phyloP scores from a whole-genome alignment of 2,329 filamentous ascomycete genomes.

The Dactylellina cionopaga region DNA sequence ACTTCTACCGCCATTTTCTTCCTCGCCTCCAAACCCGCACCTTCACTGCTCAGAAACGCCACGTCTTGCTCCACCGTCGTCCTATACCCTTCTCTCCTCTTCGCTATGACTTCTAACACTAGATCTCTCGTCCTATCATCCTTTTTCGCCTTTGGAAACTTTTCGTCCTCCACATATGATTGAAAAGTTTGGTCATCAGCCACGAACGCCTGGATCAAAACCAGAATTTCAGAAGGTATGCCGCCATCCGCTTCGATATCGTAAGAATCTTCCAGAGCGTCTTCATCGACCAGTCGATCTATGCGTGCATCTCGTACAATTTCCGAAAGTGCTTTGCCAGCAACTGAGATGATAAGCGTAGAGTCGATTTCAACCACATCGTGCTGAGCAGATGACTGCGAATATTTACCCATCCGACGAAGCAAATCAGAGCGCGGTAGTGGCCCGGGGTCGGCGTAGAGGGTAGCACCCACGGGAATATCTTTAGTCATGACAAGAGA shows the following conservation, averaged over 20 bases:
- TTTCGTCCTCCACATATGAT: slow-evolving; percentile 27
- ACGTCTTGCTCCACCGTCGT: slow-evolving; percentile 29
- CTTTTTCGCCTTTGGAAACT: slow-evolving; percentile 48
- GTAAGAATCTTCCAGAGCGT: slow-evolving; percentile 77
- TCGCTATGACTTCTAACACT: slow-evolving; percentile 59
- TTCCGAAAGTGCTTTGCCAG: slow-evolving; percentile 49
- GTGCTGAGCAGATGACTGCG: slow-evolving; percentile 77
- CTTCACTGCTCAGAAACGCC: slow-evolving; percentile 20
- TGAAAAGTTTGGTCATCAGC: slow-evolving; percentile 36
- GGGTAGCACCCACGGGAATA: slow-evolving; percentile 77
- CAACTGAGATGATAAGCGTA: slow-evolving; percentile 65
- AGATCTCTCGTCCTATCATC: slow-evolving; percentile 54
- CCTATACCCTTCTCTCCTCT: slow-evolving; percentile 56
- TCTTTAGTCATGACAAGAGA: slow-evolving; percentile 76
- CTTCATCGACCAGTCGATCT: slow-evolving; percentile 59
- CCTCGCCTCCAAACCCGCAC: slow-evolving; percentile 58
- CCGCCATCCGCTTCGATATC: slow-evolving; percentile 67
- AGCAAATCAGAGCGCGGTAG: slow-evolving; percentile 84
- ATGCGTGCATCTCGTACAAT: slow-evolving; percentile 62
- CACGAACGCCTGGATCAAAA: slow-evolving; percentile 40
- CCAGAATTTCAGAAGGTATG: slow-evolving; percentile 56
- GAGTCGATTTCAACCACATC: slow-evolving; percentile 84
- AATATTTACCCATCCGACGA: slow-evolving; percentile 87
- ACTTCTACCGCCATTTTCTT: slow-evolving; percentile 73
- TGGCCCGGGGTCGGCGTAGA: slow-evolving; percentile 89